Percentiles rank a stretch among this genome's conserved stretches.
phyloP scores from a whole-genome alignment of 768 basidiomycete species.

The Lyophyllum decastes region DNA sequence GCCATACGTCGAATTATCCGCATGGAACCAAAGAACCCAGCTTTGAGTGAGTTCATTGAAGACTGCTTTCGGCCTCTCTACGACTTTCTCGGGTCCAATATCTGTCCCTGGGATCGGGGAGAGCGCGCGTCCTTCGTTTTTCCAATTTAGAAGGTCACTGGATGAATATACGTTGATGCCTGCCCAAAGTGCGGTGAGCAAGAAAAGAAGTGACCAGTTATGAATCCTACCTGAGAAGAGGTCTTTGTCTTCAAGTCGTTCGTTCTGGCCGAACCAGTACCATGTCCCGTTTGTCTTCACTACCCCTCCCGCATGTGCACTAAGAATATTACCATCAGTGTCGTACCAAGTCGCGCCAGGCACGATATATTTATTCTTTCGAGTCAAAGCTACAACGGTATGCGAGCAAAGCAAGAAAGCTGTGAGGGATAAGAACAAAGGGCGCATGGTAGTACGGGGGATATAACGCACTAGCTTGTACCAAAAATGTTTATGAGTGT shows the following conservation, averaged over 20 bases:
- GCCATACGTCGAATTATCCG: slow-evolving; percentile 29
- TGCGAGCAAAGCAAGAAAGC: background rate
- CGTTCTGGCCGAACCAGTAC: slow-evolving; percentile 32
- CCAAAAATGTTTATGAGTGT: background rate
- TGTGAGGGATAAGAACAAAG: background rate
- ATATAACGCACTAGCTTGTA: background rate
- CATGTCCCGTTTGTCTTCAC: slow-evolving; percentile 23
- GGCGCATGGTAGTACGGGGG: background rate
- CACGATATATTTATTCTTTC: slow-evolving; percentile 27
- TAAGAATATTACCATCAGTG: slow-evolving; percentile 25
- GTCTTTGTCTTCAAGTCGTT: slow-evolving; percentile 20
- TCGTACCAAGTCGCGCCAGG: slow-evolving; percentile 31
- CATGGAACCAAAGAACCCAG: slow-evolving; percentile 32
- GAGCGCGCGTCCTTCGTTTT: slow-evolving; percentile 25
- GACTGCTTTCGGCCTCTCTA: slow-evolving; percentile 27
- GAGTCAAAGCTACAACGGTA: background rate
- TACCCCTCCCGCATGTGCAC: slow-evolving; percentile 27
- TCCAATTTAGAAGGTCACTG: slow-evolving; percentile 28
- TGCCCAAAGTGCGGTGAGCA: slow-evolving; percentile 1
- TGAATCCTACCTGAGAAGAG: slow-evolving; percentile 21
- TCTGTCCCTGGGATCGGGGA: slow-evolving; percentile 27
- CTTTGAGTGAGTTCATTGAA: slow-evolving; percentile 22
- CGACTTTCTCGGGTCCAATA: slow-evolving; percentile 25
- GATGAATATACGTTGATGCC: slow-evolving; percentile 28
- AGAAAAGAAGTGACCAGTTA: background rate